Conservation (phyloP, 1,284 basidiomycete species). For the Sphaerobolus stellatus region DNA sequence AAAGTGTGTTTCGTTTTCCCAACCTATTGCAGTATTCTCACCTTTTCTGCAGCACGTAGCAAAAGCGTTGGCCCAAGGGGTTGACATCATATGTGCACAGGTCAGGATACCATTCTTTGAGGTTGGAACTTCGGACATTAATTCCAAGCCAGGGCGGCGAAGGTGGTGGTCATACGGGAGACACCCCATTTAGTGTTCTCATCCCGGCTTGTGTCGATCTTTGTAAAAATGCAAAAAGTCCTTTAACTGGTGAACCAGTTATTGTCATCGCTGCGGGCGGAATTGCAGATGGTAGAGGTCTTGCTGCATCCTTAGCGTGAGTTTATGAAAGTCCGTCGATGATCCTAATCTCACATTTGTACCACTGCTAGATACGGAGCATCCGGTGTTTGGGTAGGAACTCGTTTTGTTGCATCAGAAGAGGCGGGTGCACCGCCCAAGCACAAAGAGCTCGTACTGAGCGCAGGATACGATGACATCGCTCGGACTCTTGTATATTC, state of each 20-base stretch:
- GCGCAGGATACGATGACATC: constrained; percentile 71
- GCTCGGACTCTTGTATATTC: constrained; percentile 75
- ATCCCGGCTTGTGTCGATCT: constrained; percentile 79
- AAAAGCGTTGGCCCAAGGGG: constrained; percentile 78
- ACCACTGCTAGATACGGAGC: constrained; percentile 79
- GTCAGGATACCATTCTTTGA: constrained; percentile 31
- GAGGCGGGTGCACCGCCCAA: constrained; percentile 80
- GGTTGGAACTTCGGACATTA: constrained; percentile 32
- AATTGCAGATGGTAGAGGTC: constrained; percentile 78
- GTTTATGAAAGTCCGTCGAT: not conserved
- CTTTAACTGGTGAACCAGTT: constrained; percentile 75
- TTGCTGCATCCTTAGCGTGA: constrained; percentile 76
- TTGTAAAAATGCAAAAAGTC: constrained; percentile 61
- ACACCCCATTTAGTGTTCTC: constrained; percentile 73
- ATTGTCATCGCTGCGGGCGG: constrained; percentile 82
- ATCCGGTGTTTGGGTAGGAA: constrained; percentile 86
- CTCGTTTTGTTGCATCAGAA: constrained; percentile 82
- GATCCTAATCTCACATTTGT: too few relatives aligned
- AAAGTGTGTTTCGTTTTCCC: constrained; percentile 46
- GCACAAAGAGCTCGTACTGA: constrained; percentile 73
- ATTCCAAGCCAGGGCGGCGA: constrained; percentile 56
- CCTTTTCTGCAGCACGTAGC: constrained; percentile 60
- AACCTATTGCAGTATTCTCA: not conserved
- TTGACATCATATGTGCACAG: constrained; percentile 83
- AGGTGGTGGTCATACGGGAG: constrained; percentile 77